These are phyloP conservation scores for Paralagenidium karlingii DNA, from an alignment of 352 stramenopile species.

Conservation along the genomic window DNA sequence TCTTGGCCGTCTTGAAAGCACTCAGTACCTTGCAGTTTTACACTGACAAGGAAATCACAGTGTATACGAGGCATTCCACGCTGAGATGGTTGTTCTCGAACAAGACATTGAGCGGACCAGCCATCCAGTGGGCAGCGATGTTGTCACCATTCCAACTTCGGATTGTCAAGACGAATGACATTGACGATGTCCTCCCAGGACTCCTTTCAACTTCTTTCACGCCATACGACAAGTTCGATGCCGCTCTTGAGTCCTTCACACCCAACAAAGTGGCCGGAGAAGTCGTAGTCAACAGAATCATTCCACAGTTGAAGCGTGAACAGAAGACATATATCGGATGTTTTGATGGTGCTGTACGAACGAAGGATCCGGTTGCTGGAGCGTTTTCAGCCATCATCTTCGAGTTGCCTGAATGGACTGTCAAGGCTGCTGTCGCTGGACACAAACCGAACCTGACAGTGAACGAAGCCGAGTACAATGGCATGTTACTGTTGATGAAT, in stretches of 20 bases:
- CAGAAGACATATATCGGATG: not conserved
- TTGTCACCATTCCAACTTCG: slow-evolving; percentile 1
- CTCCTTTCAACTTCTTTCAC: slow-evolving; percentile 4
- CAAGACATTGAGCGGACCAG: slow-evolving; percentile 3
- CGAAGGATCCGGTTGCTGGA: slow-evolving; percentile 1
- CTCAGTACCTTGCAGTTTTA: not conserved
- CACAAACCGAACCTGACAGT: not conserved
- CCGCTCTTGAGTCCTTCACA: slow-evolving; percentile 1
- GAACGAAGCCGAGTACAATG: slow-evolving; percentile 4
- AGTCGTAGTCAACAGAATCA: slow-evolving; percentile 1
- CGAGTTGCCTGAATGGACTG: not conserved
- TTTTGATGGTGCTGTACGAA: slow-evolving; percentile 4
- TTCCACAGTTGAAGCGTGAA: slow-evolving; percentile 2
- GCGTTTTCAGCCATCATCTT: no score
- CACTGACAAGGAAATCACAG: not conserved
- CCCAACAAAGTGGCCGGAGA: slow-evolving; percentile 3
- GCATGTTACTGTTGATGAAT: not conserved
- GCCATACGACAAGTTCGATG: not conserved
- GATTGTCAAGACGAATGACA: not conserved
- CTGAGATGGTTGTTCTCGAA: slow-evolving; percentile 9
- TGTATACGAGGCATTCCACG: slow-evolving; percentile 4
- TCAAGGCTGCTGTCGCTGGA: not conserved
- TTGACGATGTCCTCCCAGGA: not conserved
- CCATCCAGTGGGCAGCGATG: slow-evolving; percentile 1
- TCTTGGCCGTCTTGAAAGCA: slow-evolving; percentile 1